Conservation (phyloP, 306 rosid genomes). For the Argentina anserina region DNA sequence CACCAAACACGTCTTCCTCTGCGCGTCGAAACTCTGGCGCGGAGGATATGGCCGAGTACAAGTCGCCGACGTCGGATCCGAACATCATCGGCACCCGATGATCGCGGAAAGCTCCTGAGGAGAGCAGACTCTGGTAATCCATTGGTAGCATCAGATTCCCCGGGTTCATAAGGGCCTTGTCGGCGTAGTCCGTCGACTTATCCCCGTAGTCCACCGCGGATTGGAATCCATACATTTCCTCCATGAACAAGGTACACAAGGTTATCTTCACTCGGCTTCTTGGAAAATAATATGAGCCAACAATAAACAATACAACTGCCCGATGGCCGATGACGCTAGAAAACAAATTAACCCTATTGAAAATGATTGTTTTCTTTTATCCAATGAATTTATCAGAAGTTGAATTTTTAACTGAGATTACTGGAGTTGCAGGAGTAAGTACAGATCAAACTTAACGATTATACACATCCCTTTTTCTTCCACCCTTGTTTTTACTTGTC, state of each 20-base stretch:
- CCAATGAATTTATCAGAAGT: neutral
- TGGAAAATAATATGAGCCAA: neutral
- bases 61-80: conserved; percentile 72
- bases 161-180: conserved; percentile 68
- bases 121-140: conserved; percentile 58
- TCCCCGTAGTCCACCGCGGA: conserved; percentile 19
- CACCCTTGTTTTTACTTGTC: neutral
- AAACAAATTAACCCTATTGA: neutral
- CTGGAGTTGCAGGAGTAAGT: conserved; percentile 25
- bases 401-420: conserved; percentile 5
- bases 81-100: conserved; percentile 58
- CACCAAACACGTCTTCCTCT: conserved; percentile 40
- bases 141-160: conserved; percentile 77
- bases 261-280: conserved; percentile 21
- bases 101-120: conserved; percentile 28
- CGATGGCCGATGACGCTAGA: neutral
- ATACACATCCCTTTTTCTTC: neutral
- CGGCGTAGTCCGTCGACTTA: conserved; percentile 48
- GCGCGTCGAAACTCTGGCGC: conserved; percentile 44
- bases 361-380: neutral
- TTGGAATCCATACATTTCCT: conserved; percentile 73
- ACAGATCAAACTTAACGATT: no score
- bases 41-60: conserved; percentile 47
- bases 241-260: conserved; percentile 40
- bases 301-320: neutral